A percentile compares a stretch with the other conserved stretches of the same genome.
Conservation (phyloP, 495 filamentous ascomycete genomes). For the Daldinia grandis region DNA sequence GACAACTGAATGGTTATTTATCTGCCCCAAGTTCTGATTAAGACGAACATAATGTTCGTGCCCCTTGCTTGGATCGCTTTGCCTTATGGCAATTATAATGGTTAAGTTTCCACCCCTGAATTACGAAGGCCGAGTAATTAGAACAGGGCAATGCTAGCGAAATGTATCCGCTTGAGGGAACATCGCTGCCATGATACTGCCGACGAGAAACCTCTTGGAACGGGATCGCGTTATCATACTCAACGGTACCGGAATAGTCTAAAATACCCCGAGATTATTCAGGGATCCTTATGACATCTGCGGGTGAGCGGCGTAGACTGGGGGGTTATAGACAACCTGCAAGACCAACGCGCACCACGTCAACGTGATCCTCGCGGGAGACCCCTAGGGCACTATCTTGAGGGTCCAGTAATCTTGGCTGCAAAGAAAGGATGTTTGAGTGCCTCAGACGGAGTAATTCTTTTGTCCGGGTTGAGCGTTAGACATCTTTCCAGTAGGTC, state of each 20-base stretch:
- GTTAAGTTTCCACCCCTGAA: neutral
- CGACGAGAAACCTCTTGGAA: neutral
- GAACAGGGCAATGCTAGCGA: neutral
- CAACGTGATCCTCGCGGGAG: neutral
- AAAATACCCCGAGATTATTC: conserved; percentile 9
- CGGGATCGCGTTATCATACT: neutral
- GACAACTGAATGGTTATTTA: conserved; percentile 7
- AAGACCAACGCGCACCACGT: neutral
- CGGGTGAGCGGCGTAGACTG: neutral
- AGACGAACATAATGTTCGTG: neutral
- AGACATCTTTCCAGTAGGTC: conserved; percentile 89
- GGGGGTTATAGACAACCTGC: neutral
- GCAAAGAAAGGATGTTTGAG: conserved; percentile 83
- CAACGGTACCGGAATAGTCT: conserved; percentile 1
- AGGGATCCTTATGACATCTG: neutral
- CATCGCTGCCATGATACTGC: neutral
- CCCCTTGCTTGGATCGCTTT: neutral
- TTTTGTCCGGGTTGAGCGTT: conserved; percentile 90
- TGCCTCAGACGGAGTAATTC: conserved; percentile 85
- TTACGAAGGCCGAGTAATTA: neutral
- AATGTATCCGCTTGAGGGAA: neutral
- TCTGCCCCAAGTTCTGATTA: conserved; percentile 20
- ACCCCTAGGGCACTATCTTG: conserved; percentile 26
- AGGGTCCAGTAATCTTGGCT: conserved; percentile 38
- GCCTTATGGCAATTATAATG: neutral